Conservation (phyloP, 805 yeast species). For the Schizosaccharomyces cryophilus region DNA sequence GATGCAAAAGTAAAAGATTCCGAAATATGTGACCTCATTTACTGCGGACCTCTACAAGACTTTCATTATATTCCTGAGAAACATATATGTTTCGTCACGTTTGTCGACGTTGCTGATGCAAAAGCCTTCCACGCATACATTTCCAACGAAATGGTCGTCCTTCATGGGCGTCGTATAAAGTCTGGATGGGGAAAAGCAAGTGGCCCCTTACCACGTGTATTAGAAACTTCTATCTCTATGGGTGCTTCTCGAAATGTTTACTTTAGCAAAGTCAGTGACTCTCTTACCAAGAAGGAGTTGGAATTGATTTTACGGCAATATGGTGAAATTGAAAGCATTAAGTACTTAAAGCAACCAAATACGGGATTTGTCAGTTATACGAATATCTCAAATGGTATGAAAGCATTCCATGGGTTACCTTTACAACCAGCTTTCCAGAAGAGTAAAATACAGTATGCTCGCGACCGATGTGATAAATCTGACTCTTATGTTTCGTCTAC, state of each 20-base stretch:
- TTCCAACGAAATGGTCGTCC: slow-evolving; percentile 63
- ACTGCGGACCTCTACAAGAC: slow-evolving; percentile 80
- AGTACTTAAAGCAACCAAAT: slow-evolving; percentile 54
- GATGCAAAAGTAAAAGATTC: slow-evolving; percentile 74
- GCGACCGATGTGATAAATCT: not conserved
- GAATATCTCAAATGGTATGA: slow-evolving; percentile 69
- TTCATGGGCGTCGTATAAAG: slow-evolving; percentile 64
- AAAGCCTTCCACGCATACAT: slow-evolving; percentile 93
- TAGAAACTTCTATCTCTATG: slow-evolving; percentile 68
- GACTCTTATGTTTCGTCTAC: too few species aligned
- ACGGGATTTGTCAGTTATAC: slow-evolving; percentile 86
- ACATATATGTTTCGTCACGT: slow-evolving; percentile 83
- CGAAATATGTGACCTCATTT: slow-evolving; percentile 84
- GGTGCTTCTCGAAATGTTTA: slow-evolving; percentile 91
- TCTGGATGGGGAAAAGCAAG: slow-evolving; percentile 97
- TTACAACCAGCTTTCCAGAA: not conserved
- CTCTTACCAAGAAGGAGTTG: slow-evolving; percentile 28
- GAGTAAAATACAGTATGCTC: not conserved
- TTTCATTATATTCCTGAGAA: slow-evolving; percentile 61
- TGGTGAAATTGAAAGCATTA: slow-evolving; percentile 90
- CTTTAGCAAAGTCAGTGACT: slow-evolving; percentile 41
- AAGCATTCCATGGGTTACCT: slow-evolving; percentile 53
- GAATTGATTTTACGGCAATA: slow-evolving; percentile 28
- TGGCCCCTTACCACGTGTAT: slow-evolving; percentile 69
- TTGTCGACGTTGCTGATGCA: slow-evolving; percentile 89